Percentiles rank a stretch among this genome's conserved stretches.
phyloP scores from a whole-genome alignment of 352 stramenopile species.

The Globisporangium megalacanthum region DNA sequence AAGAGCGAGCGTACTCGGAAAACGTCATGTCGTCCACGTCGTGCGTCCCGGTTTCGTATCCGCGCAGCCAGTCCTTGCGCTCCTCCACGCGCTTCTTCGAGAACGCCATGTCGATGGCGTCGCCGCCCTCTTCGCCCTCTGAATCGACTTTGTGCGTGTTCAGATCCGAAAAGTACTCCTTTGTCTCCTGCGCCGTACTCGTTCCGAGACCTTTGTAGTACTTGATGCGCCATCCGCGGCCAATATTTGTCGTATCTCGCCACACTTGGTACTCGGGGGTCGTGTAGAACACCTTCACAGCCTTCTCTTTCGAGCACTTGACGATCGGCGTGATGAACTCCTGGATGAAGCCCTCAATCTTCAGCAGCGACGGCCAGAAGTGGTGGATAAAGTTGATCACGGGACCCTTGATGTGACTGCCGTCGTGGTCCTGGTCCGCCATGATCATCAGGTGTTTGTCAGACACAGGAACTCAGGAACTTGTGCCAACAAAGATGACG shows the following conservation, averaged over 20 bases:
- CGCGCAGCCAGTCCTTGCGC: constrained; percentile 94
- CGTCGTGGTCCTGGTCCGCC: constrained; percentile 99
- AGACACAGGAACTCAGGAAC: no score
- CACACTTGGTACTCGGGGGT: constrained; percentile 96
- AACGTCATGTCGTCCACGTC: constrained; percentile 90
- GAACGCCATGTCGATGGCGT: constrained; percentile 97
- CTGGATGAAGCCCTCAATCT: constrained; percentile 86
- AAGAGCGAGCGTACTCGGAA: constrained; percentile 79
- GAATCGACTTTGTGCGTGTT: constrained; percentile 93
- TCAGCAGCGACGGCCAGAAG: constrained; percentile 97
- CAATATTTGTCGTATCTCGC: constrained; percentile 82
- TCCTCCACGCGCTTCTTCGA: constrained; percentile 96
- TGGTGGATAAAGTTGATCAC: constrained; percentile 99
- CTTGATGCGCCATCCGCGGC: constrained; percentile 95
- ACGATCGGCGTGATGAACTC: constrained; percentile 98
- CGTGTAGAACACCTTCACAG: constrained; percentile 92
- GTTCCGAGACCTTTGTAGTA: constrained; percentile 99
- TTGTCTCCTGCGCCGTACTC: constrained; percentile 94
- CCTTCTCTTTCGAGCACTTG: constrained; percentile 92
- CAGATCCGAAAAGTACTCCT: constrained; percentile 97
- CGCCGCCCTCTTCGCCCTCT: constrained; percentile 81
- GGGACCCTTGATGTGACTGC: constrained; percentile 98
- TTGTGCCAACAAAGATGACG: constrained; percentile 48
- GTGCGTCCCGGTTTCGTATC: constrained; percentile 81
- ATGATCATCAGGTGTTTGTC: constrained; percentile 99